A percentile compares a stretch with the other conserved stretches of the same genome.
These are phyloP conservation scores for Rhizoclosmatium sp. DNA, from an alignment of 192 early-diverging fungal species.

Conservation along the genomic window DNA sequence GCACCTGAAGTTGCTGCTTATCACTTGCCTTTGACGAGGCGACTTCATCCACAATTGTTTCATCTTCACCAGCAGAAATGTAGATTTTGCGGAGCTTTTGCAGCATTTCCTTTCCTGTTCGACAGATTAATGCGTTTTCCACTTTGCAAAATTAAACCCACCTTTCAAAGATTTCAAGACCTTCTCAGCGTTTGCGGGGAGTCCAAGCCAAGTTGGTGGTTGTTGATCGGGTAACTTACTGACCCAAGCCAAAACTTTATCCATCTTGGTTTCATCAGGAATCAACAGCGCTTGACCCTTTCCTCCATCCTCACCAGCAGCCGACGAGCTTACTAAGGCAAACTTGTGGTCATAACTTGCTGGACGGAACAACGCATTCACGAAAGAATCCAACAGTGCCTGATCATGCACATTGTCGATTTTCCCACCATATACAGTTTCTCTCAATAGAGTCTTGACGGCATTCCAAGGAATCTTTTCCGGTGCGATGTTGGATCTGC, in stretches of 20 bases:
- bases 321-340: constrained; percentile 66
- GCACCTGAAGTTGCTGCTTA: constrained; percentile 35
- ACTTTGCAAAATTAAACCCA: constrained; percentile 37
- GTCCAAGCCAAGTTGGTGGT: constrained; percentile 96
- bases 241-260: constrained; percentile 92
- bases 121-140: neutral
- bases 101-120: constrained; percentile 73
- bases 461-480: constrained; percentile 97
- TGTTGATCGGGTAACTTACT: constrained; percentile 85
- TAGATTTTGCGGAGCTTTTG: constrained; percentile 86
- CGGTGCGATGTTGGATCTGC: constrained; percentile 89
- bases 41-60: constrained; percentile 51
- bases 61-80: constrained; percentile 82
- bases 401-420: constrained; percentile 93
- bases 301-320: constrained; percentile 36
- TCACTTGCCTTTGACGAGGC: constrained; percentile 10
- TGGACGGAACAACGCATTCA: constrained; percentile 80
- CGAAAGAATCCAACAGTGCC: constrained; percentile 83
- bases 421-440: constrained; percentile 96
- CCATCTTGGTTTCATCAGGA: constrained; percentile 87
- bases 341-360: constrained; percentile 84
- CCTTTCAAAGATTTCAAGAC: constrained; percentile 86
- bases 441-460: constrained; percentile 80
- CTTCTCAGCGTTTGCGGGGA: constrained; percentile 92
- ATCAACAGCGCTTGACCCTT: constrained; percentile 55